phyloP scores from a whole-genome alignment of 164 flowering plant genomes.

The Tinospora cordifolia region DNA sequence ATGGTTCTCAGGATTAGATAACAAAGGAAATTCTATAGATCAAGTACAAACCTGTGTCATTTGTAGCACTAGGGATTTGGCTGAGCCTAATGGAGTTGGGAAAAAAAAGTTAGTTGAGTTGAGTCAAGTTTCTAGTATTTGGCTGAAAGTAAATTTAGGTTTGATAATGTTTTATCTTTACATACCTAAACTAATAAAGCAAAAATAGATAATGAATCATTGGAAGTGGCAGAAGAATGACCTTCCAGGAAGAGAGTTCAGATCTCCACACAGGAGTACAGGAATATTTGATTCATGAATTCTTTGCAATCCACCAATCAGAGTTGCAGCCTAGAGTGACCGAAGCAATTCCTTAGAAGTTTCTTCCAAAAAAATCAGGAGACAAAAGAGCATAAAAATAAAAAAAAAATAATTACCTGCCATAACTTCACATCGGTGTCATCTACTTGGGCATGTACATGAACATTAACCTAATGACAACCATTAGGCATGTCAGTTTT shows the following conservation, averaged over 20 bases:
- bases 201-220: background rate
- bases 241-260: constrained; percentile 46
- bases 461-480: constrained; percentile 37
- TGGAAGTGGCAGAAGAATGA: constrained; percentile 14
- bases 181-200: too few species aligned
- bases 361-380: background rate
- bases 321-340: constrained; percentile 24
- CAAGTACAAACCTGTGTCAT: too few species aligned
- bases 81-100: too few species aligned
- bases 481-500: constrained; percentile 4
- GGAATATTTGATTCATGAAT: constrained; percentile 23
- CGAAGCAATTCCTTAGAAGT: background rate
- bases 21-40: too few species aligned
- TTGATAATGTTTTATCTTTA: background rate
- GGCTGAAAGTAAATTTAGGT: too few species aligned
- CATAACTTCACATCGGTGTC: constrained; percentile 29
- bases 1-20: too few species aligned
- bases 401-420: constrained; percentile 28
- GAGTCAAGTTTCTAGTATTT: too few species aligned
- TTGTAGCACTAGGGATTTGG: too few species aligned
- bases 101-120: too few species aligned
- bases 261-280: constrained; percentile 41
- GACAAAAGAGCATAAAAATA: background rate
- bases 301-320: constrained; percentile 25
- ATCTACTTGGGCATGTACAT: constrained; percentile 19